Base-by-base conservation (phyloP, 495 filamentous ascomycete species). In the Talaromyces proteolyticus region DNA sequence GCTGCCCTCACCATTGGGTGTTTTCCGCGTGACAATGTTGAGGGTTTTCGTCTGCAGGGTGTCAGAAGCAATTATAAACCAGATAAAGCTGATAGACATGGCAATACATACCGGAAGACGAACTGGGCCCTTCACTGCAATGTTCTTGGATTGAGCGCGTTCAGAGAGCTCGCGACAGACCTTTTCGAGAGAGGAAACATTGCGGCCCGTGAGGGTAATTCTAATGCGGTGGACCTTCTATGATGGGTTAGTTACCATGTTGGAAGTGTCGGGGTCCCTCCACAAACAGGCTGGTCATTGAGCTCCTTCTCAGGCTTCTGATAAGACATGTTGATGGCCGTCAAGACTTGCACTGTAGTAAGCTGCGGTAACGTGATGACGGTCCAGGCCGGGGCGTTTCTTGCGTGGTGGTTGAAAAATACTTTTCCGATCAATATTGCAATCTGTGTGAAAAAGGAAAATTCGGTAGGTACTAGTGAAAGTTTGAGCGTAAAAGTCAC, bases 91-190 rank as follows among this genome's bases (percentile, higher is more conserved):
- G n/a, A n/a, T n/a, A n/a, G n/a, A 34, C 29, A 34, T 34, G 29
- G 4, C 29, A 34, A 34, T 34, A 34, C 29, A 34, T 34, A 34
- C 29, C 29, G 29, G 29, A 34, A 34, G 29, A 34, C 88, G 88
- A 63, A 93, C 89, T 59, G 88, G 88, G 66, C 88, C 88, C 77
- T 91, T 90, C 72, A 88, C 84, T 62, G 85, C 86, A 60, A 93
- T 82, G 56, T 86, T 85, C 85, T 91, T 93, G 73, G 74, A 76
- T 78, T 91, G 91, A 64, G 88, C 88, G 55, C 88, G 88, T 72
- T 92, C 89, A 67, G 91, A 88, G 58, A 93, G 82, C 75, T 93
- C 88, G 66, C 74, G 70, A 75, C 85, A 90, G 63, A 93, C 88
- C 77, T 92, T 93, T 79, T 93, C 88, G 56, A 92, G 85, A 44